phyloP scores from a whole-genome alignment of 306 rosid genomes.

The Dalbergia cultrata region DNA sequence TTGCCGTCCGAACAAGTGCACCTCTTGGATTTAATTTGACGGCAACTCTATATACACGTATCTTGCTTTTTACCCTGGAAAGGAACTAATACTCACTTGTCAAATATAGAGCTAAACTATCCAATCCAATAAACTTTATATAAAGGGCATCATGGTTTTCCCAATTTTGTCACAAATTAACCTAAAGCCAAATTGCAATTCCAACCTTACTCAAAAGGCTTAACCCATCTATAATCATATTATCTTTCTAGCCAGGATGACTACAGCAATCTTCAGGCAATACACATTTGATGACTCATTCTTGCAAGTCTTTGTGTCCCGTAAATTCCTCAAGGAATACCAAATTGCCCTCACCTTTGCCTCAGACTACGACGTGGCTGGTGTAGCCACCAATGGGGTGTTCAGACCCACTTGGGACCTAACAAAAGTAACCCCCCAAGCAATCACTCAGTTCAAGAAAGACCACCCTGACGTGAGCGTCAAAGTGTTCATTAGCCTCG shows the following conservation, averaged over 20 bases:
- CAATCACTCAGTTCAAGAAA: conserved; percentile 40
- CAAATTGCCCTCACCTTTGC: conserved; percentile 56
- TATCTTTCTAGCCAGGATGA: background rate
- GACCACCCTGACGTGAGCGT: conserved; percentile 1
- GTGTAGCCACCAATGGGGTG: conserved; percentile 40
- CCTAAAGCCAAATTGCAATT: background rate
- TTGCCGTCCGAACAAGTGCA: conserved; percentile 26
- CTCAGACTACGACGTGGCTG: conserved; percentile 40
- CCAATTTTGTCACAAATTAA: background rate
- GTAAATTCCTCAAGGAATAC: conserved; percentile 45
- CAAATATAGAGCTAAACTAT: background rate
- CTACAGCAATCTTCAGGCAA: conserved; percentile 49
- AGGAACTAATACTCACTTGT: background rate
- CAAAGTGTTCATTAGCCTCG: conserved; percentile 52
- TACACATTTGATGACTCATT: conserved; percentile 58
- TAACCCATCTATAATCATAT: background rate
- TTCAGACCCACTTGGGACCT: conserved; percentile 48
- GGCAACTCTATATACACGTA: background rate
- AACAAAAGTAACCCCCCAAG: conserved; percentile 34
- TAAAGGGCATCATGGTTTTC: conserved; percentile 14
- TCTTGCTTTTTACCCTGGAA: conserved; percentile 3
- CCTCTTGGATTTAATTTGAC: conserved; percentile 18
- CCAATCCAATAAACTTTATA: conserved; percentile 5
- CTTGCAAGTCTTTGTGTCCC: conserved; percentile 36
- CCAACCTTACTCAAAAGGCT: background rate